Evolutionary conservation across 257 asterid species (phyloP).

Genomic region (Eustoma russellianum): DNA sequence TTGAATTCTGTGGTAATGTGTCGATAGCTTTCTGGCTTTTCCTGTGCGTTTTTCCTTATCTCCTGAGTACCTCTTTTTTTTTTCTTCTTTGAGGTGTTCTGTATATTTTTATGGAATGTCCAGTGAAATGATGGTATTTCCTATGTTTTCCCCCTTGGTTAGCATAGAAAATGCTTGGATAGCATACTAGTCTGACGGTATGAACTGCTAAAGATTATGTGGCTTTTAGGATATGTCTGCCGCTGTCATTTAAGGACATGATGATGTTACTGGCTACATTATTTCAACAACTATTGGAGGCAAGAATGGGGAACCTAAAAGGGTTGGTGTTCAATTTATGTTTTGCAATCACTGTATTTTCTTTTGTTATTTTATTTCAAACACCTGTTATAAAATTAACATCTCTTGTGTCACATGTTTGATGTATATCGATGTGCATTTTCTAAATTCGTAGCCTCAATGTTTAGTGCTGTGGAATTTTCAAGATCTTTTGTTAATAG

Average conservation of each 20-base stretch:
- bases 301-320: conserved; percentile 77
- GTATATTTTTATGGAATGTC: too few relatives aligned
- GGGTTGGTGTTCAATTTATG: conserved; percentile 34
- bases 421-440: too few relatives aligned
- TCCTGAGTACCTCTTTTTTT: not conserved
- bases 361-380: not conserved
- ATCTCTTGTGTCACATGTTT: not conserved
- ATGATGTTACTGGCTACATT: conserved; percentile 65
- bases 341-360: too few relatives aligned
- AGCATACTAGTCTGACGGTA: not conserved
- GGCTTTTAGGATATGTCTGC: conserved; percentile 59
- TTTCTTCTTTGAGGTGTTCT: too few relatives aligned
- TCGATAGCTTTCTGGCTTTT: conserved; percentile 1
- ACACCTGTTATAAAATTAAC: too few relatives aligned
- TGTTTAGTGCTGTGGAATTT: not conserved
- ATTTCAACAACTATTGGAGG: conserved; percentile 83
- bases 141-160: too few relatives aligned
- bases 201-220: conserved; percentile 6
- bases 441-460: too few relatives aligned
- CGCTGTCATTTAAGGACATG: conserved; percentile 47
- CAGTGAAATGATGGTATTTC: too few relatives aligned
- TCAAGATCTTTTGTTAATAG: too few relatives aligned
- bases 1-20: conserved; percentile 26
- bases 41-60: conserved; percentile 12
- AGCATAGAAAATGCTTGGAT: not conserved